Conservation (phyloP, 2,329 filamentous ascomycete species). For the Penicillium thymicola region DNA sequence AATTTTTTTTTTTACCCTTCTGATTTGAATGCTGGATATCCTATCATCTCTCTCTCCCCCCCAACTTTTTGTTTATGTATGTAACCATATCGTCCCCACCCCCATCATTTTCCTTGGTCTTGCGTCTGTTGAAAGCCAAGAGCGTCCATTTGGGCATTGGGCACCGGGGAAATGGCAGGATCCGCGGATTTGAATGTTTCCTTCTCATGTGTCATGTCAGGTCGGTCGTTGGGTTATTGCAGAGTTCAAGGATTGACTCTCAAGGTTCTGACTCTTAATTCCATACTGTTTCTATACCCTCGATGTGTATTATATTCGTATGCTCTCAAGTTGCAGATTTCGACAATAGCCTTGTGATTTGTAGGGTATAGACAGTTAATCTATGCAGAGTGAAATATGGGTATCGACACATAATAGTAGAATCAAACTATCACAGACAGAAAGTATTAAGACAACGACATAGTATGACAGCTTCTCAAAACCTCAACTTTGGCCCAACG, state of each 20-base stretch:
- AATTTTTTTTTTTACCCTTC: conserved; percentile 21
- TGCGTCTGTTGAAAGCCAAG: conserved; percentile 26
- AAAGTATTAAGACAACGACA: background rate
- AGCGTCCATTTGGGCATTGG: conserved; percentile 24
- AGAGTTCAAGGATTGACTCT: conserved; percentile 26
- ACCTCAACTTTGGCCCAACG: conserved; percentile 81
- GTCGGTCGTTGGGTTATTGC: conserved; percentile 34
- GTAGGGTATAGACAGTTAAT: background rate
- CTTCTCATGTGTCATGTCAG: conserved; percentile 38
- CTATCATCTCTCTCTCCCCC: conserved; percentile 32
- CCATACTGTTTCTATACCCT: background rate
- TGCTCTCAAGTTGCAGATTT: background rate
- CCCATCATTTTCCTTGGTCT: conserved; percentile 28
- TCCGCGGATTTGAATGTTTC: conserved; percentile 33
- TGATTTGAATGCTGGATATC: conserved; percentile 40
- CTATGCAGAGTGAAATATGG: background rate
- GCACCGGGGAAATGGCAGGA: conserved; percentile 29
- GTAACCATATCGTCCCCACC: conserved; percentile 30
- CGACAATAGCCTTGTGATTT: background rate
- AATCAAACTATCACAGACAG: background rate
- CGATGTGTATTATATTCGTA: background rate
- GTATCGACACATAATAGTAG: background rate
- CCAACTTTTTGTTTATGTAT: conserved; percentile 28
- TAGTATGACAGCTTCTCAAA: conserved; percentile 48
- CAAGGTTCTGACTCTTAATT: conserved; percentile 23